Percentiles rank a stretch among this genome's conserved stretches.
These are phyloP conservation scores for Theobroma cacao DNA, from an alignment of 345 rosid genomes.

Conservation along the genomic window DNA sequence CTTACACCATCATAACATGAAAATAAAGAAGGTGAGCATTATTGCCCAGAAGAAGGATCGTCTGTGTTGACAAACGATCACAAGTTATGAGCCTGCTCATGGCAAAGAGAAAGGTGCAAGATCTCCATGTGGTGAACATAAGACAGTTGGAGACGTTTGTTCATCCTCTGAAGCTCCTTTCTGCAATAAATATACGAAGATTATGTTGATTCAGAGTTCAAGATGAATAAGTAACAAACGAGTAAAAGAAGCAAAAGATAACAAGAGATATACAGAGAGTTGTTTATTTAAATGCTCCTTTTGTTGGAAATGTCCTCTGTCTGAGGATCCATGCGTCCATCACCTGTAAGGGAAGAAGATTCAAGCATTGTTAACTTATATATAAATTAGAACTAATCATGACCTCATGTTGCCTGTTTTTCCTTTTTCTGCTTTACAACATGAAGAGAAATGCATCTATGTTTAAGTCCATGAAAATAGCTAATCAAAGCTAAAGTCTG, in stretches of 20 bases:
- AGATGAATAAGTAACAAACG: neutral
- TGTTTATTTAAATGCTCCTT: neutral
- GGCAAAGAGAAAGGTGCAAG: neutral
- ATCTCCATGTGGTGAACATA: neutral
- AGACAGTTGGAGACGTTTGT: neutral
- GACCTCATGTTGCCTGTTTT: neutral
- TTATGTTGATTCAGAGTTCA: neutral
- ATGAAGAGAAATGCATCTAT: neutral
- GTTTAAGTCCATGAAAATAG: too few relatives aligned
- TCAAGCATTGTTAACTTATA: neutral
- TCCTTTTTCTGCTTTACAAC: neutral
- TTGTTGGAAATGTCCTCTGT: neutral
- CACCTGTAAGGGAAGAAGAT: neutral
- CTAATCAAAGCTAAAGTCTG: neutral
- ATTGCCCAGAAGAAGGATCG: neutral
- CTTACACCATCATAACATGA: neutral
- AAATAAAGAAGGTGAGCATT: neutral
- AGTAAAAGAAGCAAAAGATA: neutral
- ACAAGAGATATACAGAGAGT: neutral
- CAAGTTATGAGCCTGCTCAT: neutral
- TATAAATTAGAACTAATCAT: neutral
- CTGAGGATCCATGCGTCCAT: neutral
- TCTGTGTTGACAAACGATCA: neutral
- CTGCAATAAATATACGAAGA: neutral
- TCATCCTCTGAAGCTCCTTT: neutral